Percentiles rank a stretch among this genome's conserved stretches.
These are phyloP conservation scores for Termitomyces sp. DNA, from an alignment of 768 basidiomycete genomes.

Conservation along the genomic window DNA sequence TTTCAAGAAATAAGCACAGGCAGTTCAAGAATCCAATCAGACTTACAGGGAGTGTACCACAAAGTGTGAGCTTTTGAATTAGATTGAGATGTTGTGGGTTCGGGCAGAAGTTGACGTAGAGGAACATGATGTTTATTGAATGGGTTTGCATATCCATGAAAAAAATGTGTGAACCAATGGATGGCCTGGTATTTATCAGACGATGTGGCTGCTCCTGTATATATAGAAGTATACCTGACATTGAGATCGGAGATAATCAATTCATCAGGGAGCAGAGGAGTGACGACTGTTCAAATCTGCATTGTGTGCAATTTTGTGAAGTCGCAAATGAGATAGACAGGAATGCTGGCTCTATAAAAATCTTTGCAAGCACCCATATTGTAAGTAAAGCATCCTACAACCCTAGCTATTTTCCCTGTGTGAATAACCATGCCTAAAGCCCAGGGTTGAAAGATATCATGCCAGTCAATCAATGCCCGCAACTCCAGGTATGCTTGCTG, in stretches of 20 bases:
- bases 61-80: background rate
- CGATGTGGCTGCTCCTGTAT: background rate
- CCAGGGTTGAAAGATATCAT: too few relatives aligned
- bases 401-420: too few relatives aligned
- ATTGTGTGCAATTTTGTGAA: background rate
- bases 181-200: background rate
- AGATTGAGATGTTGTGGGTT: background rate
- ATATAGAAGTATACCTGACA: background rate
- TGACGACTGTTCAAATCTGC: background rate
- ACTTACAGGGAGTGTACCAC: constrained; percentile 5
- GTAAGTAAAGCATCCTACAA: too few relatives aligned
- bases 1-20: background rate
- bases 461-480: too few relatives aligned
- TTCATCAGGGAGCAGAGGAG: background rate
- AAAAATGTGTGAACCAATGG: background rate
- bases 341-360: background rate
- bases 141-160: background rate
- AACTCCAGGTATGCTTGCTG: background rate
- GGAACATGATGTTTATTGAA: background rate
- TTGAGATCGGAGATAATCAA: background rate
- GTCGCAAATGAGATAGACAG: constrained; percentile 4
- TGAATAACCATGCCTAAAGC: too few relatives aligned
- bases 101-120: too few relatives aligned
- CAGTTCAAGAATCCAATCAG: background rate
- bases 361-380: too few relatives aligned